These are phyloP conservation scores for Lentinula raphanica DNA, from an alignment of 768 basidiomycete genomes.

Conservation along the genomic window DNA sequence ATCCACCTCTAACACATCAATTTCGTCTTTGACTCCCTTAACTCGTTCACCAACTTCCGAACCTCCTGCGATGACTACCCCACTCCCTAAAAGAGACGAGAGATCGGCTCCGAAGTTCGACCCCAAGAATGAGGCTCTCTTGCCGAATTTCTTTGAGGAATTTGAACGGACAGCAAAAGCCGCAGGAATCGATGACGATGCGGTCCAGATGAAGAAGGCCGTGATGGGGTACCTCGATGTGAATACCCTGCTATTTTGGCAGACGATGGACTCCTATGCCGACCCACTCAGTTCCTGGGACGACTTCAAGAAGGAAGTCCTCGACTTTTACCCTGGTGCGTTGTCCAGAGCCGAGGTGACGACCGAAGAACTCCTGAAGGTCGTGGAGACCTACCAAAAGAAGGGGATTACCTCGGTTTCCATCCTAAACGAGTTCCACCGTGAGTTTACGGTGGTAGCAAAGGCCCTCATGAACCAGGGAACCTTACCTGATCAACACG, in stretches of 20 bases:
- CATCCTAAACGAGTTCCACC: no score
- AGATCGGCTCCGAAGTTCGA: no score
- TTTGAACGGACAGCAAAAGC: neutral
- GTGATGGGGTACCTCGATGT: neutral
- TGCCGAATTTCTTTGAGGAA: no score
- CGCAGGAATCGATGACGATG: neutral
- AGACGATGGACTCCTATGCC: neutral
- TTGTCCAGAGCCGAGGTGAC: neutral
- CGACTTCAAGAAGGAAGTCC: neutral
- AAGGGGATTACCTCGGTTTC: no score
- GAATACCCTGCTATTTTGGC: neutral
- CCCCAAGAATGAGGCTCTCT: no score
- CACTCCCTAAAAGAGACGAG: no score
- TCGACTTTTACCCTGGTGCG: neutral
- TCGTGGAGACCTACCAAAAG: neutral
- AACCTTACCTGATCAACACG: no score
- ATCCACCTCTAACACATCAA: neutral
- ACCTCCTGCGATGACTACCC: no score
- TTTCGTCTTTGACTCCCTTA: neutral
- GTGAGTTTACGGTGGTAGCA: no score
- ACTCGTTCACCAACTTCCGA: no score
- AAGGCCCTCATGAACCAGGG: no score
- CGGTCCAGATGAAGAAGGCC: neutral
- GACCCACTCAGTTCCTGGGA: neutral
- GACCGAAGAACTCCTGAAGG: neutral